A percentile compares a stretch with the other conserved stretches of the same genome.
These are phyloP conservation scores for Skeletonema grethae DNA, from an alignment of 108 stramenopile genomes.

Conservation along the genomic window DNA sequence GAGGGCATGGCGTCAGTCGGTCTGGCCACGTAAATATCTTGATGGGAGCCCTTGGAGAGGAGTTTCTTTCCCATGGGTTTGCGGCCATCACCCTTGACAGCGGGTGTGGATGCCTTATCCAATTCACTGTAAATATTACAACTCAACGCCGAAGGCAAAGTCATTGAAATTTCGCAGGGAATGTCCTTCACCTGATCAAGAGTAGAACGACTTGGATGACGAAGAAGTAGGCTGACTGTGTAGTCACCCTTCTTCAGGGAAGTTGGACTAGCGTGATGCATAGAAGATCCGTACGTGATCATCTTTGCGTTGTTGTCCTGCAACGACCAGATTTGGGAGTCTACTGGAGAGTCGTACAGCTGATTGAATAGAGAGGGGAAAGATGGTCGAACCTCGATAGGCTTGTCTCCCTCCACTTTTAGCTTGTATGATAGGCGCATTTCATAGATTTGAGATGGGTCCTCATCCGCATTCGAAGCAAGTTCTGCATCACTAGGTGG, in stretches of 20 bases:
- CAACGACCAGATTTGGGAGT: slow-evolving; percentile 47
- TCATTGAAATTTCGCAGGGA: slow-evolving; percentile 28
- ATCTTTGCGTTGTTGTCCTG: slow-evolving; percentile 35
- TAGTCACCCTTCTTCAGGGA: slow-evolving; percentile 47
- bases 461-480: slow-evolving; percentile 13
- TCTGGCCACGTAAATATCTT: slow-evolving; percentile 45
- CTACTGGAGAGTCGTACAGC: slow-evolving; percentile 49
- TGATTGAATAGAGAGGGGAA: slow-evolving; percentile 39
- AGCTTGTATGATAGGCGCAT: slow-evolving; percentile 35
- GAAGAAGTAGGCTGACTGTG: slow-evolving; percentile 27
- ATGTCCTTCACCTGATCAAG: slow-evolving; percentile 48
- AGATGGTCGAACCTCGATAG: slow-evolving; percentile 30
- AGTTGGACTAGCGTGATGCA: slow-evolving; percentile 35
- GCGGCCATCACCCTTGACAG: slow-evolving; percentile 19
- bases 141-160: slow-evolving; percentile 14
- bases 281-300: slow-evolving; percentile 35
- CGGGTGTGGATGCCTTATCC: slow-evolving; percentile 42
- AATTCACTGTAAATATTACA: slow-evolving; percentile 35
- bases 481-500: slow-evolving; percentile 44
- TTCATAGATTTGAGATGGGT: slow-evolving; percentile 38
- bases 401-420: slow-evolving; percentile 33
- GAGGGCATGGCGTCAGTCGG: slow-evolving; percentile 36
- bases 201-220: slow-evolving; percentile 39
- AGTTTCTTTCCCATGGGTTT: slow-evolving; percentile 6
- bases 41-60: slow-evolving; percentile 27